Base-by-base conservation (phyloP, 2,329 filamentous ascomycete species). In the Alternaria arborescens region DNA sequence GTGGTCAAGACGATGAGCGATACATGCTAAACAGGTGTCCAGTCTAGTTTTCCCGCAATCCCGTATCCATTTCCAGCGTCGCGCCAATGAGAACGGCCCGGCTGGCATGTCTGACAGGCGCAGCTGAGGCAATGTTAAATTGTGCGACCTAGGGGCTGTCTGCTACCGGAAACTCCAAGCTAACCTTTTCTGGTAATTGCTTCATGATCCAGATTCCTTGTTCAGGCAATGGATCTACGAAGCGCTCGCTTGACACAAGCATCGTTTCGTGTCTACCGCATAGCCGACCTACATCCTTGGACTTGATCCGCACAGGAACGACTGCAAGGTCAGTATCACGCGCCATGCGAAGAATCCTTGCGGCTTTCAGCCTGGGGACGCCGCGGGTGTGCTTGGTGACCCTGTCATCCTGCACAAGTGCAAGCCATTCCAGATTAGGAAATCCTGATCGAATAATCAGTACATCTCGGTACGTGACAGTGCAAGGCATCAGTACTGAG, bases 401-500 rank as follows among this genome's bases (percentile, higher is more conserved):
- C 26, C 28, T 18, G 44, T 32, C 26, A 26, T 47, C 26, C 11
- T 47, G 10, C 28, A 18, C 8, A 12, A 47, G n/a, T 22, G 12
- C 11, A 47, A 22, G 18, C 51, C 32, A 55, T 52, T 30, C 53
- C 54, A 6, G 1, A 47, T 55, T 5, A 8, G 48, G 55, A 8
- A 59, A 51, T 55, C 16, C 18, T 58, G 65, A 67, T 67, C 51
- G 52, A 52, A 60, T 65, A 64, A 67, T 67, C 65, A 38, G 8
- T 4, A 22, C n/a, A 16, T 38, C 16, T n/a, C 30, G 24, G 11
- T 30, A 47, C 7, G 44, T n/a, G 26, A 47, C 6, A 14, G 44
- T 32, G 18, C n/a, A 3, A 47, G 44, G 26, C 6, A 20, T 47
- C 18, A 12, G 10, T 4, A n/a, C n/a, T 5, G 11, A 14, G 28